Evolutionary conservation across 495 filamentous ascomycete species (phyloP).

Genomic region (Hapsidospora chrysogenum): DNA sequence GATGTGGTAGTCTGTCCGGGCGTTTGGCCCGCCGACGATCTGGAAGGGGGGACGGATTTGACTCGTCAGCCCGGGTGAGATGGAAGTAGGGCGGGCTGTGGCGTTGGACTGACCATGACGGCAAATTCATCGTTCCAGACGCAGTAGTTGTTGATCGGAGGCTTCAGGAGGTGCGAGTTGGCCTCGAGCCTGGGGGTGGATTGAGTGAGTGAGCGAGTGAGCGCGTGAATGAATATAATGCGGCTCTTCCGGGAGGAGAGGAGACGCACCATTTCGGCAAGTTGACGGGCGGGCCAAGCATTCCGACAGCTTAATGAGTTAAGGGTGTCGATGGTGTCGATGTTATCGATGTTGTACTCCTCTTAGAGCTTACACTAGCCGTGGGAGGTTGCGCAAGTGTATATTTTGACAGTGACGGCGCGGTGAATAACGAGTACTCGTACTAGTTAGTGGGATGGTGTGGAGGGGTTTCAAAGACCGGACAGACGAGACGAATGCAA

Average conservation of each 20-base stretch:
- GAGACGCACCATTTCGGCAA: slow-evolving; percentile 63
- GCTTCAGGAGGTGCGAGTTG: slow-evolving; percentile 85
- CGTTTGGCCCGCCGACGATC: slow-evolving; percentile 95
- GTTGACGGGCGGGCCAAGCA: slow-evolving; percentile 46
- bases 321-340: too few species aligned
- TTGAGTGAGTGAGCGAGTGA: background rate
- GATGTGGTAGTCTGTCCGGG: slow-evolving; percentile 95
- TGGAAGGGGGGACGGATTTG: slow-evolving; percentile 9
- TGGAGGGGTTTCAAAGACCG: too few species aligned
- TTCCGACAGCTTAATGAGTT: too few species aligned
- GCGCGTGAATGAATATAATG: background rate
- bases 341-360: too few species aligned
- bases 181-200: slow-evolving; percentile 56
- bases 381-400: too few species aligned
- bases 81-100: background rate
- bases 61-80: background rate
- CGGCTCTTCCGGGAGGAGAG: slow-evolving; percentile 1
- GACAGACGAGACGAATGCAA: too few species aligned
- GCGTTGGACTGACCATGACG: slow-evolving; percentile 42
- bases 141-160: slow-evolving; percentile 94
- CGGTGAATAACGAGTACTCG: too few species aligned
- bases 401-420: too few species aligned
- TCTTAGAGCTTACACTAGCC: too few species aligned
- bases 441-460: too few species aligned
- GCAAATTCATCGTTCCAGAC: slow-evolving; percentile 72